A percentile compares a stretch with the other conserved stretches of the same genome.
These are phyloP conservation scores for Tulasnella sp. DNA, from an alignment of 768 basidiomycete genomes.

Conservation along the genomic window DNA sequence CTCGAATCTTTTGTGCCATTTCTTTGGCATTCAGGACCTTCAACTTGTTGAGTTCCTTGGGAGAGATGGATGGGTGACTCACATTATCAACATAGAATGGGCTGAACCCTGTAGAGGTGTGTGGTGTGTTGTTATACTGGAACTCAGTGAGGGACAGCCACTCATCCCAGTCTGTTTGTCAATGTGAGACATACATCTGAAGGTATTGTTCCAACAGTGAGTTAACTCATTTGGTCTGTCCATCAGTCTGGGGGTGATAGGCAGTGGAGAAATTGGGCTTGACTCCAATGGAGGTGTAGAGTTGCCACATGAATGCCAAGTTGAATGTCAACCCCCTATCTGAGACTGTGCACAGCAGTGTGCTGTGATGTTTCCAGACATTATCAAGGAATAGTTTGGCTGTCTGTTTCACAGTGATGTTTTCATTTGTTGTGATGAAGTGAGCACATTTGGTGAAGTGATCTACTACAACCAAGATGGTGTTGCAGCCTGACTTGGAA, in stretches of 20 bases:
- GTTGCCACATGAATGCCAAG: background rate
- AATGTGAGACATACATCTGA: background rate
- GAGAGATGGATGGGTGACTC: background rate
- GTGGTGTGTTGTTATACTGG: background rate
- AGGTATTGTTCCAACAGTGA: slow-evolving; percentile 1
- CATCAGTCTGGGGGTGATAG: slow-evolving; percentile 14
- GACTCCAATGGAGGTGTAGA: background rate
- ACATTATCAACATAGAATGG: slow-evolving; percentile 4
- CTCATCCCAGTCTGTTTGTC: slow-evolving; percentile 3
- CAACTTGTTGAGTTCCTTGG: too few species aligned
- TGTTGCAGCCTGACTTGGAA: background rate
- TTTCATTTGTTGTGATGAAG: background rate
- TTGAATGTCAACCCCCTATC: slow-evolving; percentile 3
- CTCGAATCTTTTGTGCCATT: background rate
- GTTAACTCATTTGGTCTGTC: slow-evolving; percentile 8
- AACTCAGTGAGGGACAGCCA: background rate
- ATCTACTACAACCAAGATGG: slow-evolving; percentile 1
- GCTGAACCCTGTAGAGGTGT: background rate
- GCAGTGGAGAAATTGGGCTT: background rate
- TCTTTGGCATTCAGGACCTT: background rate
- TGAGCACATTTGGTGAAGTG: slow-evolving; percentile 2
- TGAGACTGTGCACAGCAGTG: background rate
- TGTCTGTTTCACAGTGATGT: background rate
- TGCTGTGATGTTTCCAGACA: slow-evolving; percentile 3
- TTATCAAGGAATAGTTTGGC: slow-evolving; percentile 4